Base-by-base conservation (phyloP, 2,329 filamentous ascomycete species). In the Trichoderma koningiopsis region DNA sequence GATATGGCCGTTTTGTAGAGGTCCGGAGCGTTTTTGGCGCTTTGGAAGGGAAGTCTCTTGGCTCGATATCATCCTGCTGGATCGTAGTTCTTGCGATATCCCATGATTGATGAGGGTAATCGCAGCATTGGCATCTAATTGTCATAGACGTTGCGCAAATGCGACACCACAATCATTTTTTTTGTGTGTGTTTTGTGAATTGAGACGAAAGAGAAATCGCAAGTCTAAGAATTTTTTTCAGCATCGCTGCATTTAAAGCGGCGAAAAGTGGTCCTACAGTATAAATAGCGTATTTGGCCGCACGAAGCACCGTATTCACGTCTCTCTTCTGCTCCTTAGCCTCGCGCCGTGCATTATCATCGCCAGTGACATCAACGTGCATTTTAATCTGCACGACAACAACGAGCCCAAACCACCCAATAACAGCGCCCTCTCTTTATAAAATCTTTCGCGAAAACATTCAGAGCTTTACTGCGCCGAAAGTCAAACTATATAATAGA, bases 311-410 rank as follows among this genome's bases (percentile, higher is more conserved):
- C 71, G 75, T 66, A 27, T 66, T n/a, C 29, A 22, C 7, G 10
- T 73, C 24, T 52, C 49, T 43, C 4, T 11, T 19, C 11, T 19
- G 11, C n/a, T 52, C 37, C n/a, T 70, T 58, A 68, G 63, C 61
- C 43, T 68, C 66, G 66, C 66, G 66, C 66, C 22, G 37, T 35
- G 58, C 37, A 68, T 68, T 35, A 24, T 68, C 58, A 24, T 52
- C 47, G 67, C 65, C 59, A 66, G 71, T 73, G 74, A 75, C 72
- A 72, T 73, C 71, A 71, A 70, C 70, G 56, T 66, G 68, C 62
- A 67, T 66, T 22, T 16, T 27, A 7, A 19, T 53, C 49, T 31
- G 27, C 37, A 62, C 33, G 14, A 22, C 37, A 33, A 47, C 22
- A 19, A 56, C 10, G 19, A 35, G 33, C 69, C 62, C 59, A 14